Conservation (phyloP, 441 rosid genomes). For the Geranium incanum region DNA sequence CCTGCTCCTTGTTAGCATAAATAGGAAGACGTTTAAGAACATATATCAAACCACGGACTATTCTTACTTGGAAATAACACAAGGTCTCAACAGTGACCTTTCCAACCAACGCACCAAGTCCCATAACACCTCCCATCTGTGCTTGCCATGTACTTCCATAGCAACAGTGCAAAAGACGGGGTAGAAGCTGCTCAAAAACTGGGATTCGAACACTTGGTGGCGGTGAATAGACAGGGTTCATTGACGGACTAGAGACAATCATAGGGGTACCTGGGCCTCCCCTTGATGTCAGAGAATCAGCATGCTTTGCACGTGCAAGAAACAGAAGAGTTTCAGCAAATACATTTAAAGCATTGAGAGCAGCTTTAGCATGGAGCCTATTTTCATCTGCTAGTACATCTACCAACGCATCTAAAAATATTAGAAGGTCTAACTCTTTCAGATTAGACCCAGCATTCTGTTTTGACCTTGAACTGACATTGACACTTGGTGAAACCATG, state of each 20-base stretch:
- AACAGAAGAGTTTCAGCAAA: conserved; percentile 87
- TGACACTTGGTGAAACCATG: conserved; percentile 41
- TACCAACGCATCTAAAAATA: conserved; percentile 88
- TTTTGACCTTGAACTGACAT: conserved; percentile 51
- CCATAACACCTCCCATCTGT: conserved; percentile 99
- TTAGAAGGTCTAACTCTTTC: conserved; percentile 80
- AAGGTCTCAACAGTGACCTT: conserved; percentile 92
- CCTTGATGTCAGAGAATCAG: conserved; percentile 63
- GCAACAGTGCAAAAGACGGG: conserved; percentile 93
- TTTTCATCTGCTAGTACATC: conserved; percentile 90
- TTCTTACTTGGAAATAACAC: conserved; percentile 77
- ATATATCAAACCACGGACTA: conserved; percentile 81
- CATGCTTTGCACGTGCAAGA: conserved; percentile 84
- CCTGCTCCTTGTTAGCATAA: conserved; percentile 92
- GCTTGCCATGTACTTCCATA: conserved; percentile 97
- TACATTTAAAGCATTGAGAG: conserved; percentile 66
- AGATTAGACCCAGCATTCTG: conserved; percentile 42
- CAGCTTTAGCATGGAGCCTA: conserved; percentile 86
- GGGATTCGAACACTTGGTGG: conserved; percentile 86
- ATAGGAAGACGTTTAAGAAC: conserved; percentile 90
- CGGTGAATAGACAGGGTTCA: conserved; percentile 93
- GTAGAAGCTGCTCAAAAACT: conserved; percentile 95
- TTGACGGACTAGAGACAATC: conserved; percentile 98
- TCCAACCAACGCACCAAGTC: conserved; percentile 92
- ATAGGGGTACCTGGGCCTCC: conserved; percentile 71